Evolutionary conservation across 23 red algal genomes (phyloP).

Genomic region (Agarophyton chilense): DNA sequence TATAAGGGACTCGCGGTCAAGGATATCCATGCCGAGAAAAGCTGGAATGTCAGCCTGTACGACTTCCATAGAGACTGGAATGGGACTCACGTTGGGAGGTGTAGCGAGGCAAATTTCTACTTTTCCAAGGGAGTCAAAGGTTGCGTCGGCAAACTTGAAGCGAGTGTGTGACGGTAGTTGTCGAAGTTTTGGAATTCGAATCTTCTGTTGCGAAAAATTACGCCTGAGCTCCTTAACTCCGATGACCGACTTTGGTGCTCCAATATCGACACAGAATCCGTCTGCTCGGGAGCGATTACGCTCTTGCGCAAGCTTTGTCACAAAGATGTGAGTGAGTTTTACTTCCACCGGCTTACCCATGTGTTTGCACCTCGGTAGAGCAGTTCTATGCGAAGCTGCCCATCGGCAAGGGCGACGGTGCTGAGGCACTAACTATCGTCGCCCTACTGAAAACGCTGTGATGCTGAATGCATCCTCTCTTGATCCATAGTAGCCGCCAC

Average conservation of each 20-base stretch:
- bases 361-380: too few species aligned
- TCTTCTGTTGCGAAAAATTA: background rate
- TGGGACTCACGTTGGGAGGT: background rate
- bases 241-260: background rate
- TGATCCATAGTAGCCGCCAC: background rate
- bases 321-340: background rate
- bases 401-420: too few species aligned
- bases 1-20: slow-evolving; percentile 3
- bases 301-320: background rate
- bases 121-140: slow-evolving; percentile 23
- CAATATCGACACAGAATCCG: too few species aligned
- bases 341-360: background rate
- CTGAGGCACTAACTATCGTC: too few species aligned
- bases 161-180: background rate
- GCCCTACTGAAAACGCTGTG: background rate
- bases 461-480: too few species aligned
- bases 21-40: slow-evolving; percentile 36
- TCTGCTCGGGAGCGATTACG: background rate
- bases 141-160: slow-evolving; percentile 34
- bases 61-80: slow-evolving; percentile 4
- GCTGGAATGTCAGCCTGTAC: slow-evolving; percentile 27
- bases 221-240: background rate
- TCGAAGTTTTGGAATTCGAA: background rate
- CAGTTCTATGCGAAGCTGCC: too few species aligned
- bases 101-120: background rate